Evolutionary conservation across 108 stramenopile genomes (phyloP).

Genomic region (Cyclotella cryptica): DNA sequence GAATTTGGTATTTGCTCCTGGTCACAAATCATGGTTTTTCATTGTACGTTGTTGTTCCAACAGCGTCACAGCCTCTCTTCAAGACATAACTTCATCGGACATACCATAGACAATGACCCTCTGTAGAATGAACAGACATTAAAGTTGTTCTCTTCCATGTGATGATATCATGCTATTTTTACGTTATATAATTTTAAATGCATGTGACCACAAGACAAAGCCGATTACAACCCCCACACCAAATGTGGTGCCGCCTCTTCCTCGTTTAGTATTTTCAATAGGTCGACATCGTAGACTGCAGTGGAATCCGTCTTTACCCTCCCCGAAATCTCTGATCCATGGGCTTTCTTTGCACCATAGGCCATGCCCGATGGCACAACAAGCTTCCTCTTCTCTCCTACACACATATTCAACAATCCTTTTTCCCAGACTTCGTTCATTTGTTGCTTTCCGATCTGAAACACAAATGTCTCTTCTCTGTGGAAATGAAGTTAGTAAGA

Average conservation of each 20-base stretch:
- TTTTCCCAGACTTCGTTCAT: conserved; percentile 78
- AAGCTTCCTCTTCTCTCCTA: conserved; percentile 86
- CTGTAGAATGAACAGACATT: too few species aligned
- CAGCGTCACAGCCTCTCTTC: too few species aligned
- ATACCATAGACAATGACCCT: too few species aligned
- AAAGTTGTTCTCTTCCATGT: too few species aligned
- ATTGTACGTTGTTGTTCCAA: too few species aligned
- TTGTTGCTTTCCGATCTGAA: conserved; percentile 38
- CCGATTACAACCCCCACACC: conserved; percentile 34
- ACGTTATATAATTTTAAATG: too few species aligned
- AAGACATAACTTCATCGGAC: too few species aligned
- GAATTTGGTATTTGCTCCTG: too few species aligned
- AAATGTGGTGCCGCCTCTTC: conserved; percentile 30
- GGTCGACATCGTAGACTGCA: conserved; percentile 43
- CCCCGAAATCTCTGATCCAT: conserved; percentile 22
- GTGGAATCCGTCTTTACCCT: conserved; percentile 42
- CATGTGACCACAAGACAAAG: too few species aligned
- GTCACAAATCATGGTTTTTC: too few species aligned
- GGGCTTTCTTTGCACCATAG: conserved; percentile 71
- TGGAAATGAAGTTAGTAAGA: neutral
- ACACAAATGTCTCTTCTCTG: conserved; percentile 47
- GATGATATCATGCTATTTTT: too few species aligned
- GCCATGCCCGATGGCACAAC: conserved; percentile 88
- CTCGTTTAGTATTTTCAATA: conserved; percentile 37
- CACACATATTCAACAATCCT: conserved; percentile 83